A percentile compares a stretch with the other conserved stretches of the same genome.
Conservation (phyloP, 345 rosid genomes). For the Carallia brachiata region DNA sequence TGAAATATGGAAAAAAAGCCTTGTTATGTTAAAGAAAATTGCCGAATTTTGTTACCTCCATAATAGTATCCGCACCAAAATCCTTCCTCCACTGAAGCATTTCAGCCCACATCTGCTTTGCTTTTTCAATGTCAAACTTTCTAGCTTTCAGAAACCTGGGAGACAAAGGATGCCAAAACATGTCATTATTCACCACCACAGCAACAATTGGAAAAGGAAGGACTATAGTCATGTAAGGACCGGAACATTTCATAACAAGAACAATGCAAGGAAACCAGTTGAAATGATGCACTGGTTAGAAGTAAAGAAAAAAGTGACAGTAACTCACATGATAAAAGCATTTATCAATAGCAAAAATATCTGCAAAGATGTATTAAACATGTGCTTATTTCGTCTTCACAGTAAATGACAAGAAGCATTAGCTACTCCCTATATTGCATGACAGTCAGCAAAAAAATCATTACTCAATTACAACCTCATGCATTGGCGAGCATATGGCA, state of each 20-base stretch:
- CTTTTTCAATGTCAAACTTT: constrained; percentile 84
- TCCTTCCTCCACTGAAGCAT: constrained; percentile 97
- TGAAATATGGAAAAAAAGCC: constrained; percentile 14
- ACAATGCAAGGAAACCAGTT: neutral
- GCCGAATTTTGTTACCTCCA: constrained; percentile 49
- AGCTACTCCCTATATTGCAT: neutral
- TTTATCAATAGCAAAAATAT: neutral
- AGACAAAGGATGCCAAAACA: neutral
- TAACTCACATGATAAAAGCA: neutral
- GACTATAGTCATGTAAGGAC: neutral
- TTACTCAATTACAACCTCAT: too few relatives aligned
- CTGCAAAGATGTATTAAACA: neutral
- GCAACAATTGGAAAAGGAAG: neutral
- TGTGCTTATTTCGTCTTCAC: neutral
- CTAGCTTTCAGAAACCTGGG: constrained; percentile 86
- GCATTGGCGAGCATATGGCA: neutral
- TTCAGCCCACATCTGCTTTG: constrained; percentile 97
- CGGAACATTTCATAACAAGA: neutral
- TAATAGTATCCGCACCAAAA: constrained; percentile 71
- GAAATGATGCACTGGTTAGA: neutral
- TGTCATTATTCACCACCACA: neutral
- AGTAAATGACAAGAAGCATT: neutral
- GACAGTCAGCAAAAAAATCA: too few relatives aligned
- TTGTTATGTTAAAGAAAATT: constrained; percentile 13
- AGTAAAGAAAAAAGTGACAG: neutral